Percentiles rank a stretch among this genome's conserved stretches.
Conservation (phyloP, 139 green algal genomes). For the Asterochloris sp. region DNA sequence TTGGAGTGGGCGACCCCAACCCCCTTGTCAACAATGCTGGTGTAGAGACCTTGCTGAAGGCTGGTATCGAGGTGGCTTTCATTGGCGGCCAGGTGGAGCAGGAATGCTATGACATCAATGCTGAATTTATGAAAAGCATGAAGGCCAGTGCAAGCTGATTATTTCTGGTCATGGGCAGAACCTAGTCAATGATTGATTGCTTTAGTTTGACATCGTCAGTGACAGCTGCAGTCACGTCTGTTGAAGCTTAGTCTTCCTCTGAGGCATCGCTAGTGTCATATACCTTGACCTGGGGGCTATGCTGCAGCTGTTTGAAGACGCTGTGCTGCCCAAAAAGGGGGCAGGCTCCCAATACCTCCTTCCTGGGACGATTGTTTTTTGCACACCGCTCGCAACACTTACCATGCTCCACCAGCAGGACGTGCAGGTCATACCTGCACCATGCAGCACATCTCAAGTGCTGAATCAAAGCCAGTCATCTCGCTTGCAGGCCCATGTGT, state of each 20-base stretch:
- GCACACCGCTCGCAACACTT: slow-evolving; percentile 53
- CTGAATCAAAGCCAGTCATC: neutral
- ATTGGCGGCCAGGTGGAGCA: slow-evolving; percentile 57
- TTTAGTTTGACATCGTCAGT: neutral
- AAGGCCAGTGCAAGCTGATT: neutral
- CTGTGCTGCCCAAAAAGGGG: slow-evolving; percentile 17
- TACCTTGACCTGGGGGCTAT: no score
- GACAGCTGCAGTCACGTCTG: neutral
- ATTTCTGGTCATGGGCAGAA: neutral
- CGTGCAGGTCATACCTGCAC: slow-evolving; percentile 63
- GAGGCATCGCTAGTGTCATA: neutral
- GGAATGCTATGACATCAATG: slow-evolving; percentile 65
- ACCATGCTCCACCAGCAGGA: slow-evolving; percentile 73
- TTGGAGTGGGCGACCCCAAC: slow-evolving; percentile 87
- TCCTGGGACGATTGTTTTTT: slow-evolving; percentile 29
- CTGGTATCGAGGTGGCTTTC: slow-evolving; percentile 63
- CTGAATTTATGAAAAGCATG: slow-evolving; percentile 87
- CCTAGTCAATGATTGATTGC: neutral
- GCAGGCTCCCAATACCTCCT: slow-evolving; percentile 17
- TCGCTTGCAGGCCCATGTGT: no score
- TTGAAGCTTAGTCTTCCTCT: neutral
- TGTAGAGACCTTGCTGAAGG: slow-evolving; percentile 57
- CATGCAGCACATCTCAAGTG: neutral
- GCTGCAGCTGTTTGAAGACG: neutral
- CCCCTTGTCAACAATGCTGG: slow-evolving; percentile 80